Percentiles rank a stretch among this genome's conserved stretches.
Conservation (phyloP, 2,329 filamentous ascomycete species). For the Calonectria montana region DNA sequence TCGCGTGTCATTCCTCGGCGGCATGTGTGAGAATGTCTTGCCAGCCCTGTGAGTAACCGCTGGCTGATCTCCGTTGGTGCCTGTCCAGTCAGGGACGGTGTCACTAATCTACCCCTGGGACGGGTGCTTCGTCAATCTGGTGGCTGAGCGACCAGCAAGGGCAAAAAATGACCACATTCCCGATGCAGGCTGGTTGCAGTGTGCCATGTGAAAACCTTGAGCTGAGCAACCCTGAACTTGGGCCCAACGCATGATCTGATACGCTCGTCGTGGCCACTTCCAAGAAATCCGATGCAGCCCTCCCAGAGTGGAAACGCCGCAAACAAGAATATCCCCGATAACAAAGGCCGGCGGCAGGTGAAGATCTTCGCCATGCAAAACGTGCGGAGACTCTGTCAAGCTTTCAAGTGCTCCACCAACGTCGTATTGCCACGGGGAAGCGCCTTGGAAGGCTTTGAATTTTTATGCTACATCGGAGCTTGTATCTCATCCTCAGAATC, state of each 20-base stretch:
- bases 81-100: constrained; percentile 13
- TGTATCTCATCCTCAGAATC: constrained; percentile 31
- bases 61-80: constrained; percentile 1
- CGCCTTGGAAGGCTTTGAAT: constrained; percentile 14
- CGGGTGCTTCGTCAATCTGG: constrained; percentile 31
- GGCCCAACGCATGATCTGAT: constrained; percentile 3
- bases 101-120: constrained; percentile 22
- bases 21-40: constrained; percentile 13
- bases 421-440: constrained; percentile 38
- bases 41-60: constrained; percentile 15
- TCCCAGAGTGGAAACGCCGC: not conserved
- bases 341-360: constrained; percentile 2
- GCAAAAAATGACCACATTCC: constrained; percentile 24
- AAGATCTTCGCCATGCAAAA: constrained; percentile 21
- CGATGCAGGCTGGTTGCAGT: constrained; percentile 14
- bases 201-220: constrained; percentile 9
- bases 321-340: constrained; percentile 10
- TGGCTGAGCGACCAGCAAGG: constrained; percentile 29
- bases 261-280: constrained; percentile 13
- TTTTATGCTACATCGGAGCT: constrained; percentile 34
- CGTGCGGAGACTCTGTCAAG: constrained; percentile 20
- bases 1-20: constrained; percentile 18
- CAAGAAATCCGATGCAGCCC: constrained; percentile 11
- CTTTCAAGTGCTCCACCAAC: constrained; percentile 25
- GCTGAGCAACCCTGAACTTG: constrained; percentile 6